These are phyloP conservation scores for Penicillium sp. DNA, from an alignment of 2,329 filamentous ascomycete species.

Conservation along the genomic window DNA sequence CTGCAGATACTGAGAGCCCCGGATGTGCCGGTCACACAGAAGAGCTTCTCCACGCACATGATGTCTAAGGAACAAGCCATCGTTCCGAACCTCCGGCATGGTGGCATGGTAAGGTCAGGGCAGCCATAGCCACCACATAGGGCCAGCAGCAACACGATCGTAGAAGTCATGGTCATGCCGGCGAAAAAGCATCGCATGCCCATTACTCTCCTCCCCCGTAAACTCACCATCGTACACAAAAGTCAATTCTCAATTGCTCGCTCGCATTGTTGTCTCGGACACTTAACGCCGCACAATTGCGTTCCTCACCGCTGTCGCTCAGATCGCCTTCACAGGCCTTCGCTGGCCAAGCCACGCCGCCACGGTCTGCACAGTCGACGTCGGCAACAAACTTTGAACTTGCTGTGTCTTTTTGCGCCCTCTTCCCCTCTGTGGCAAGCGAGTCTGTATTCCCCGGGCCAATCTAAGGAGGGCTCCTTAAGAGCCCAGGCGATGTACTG, in stretches of 20 bases:
- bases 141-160: background rate
- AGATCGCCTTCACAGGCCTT: background rate
- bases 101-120: background rate
- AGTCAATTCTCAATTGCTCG: constrained; percentile 20
- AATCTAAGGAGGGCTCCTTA: background rate
- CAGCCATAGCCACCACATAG: background rate
- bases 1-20: constrained; percentile 13
- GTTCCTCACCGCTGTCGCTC: constrained; percentile 19
- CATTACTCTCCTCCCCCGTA: background rate
- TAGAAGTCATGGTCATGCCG: background rate
- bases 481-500: constrained; percentile 13
- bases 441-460: background rate
- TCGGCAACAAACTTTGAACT: background rate
- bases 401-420: background rate
- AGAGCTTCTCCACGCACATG: constrained; percentile 6
- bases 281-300: background rate
- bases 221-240: constrained; percentile 8
- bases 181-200: background rate
- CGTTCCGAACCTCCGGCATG: constrained; percentile 19
- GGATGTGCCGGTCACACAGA: constrained; percentile 11
- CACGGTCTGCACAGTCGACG: constrained; percentile 3
- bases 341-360: constrained; percentile 7
- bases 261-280: background rate
- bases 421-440: constrained; percentile 1
- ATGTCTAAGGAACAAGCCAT: constrained; percentile 7